Base-by-base conservation (phyloP, 805 yeast genomes). In the Brettanomyces anomalus region DNA sequence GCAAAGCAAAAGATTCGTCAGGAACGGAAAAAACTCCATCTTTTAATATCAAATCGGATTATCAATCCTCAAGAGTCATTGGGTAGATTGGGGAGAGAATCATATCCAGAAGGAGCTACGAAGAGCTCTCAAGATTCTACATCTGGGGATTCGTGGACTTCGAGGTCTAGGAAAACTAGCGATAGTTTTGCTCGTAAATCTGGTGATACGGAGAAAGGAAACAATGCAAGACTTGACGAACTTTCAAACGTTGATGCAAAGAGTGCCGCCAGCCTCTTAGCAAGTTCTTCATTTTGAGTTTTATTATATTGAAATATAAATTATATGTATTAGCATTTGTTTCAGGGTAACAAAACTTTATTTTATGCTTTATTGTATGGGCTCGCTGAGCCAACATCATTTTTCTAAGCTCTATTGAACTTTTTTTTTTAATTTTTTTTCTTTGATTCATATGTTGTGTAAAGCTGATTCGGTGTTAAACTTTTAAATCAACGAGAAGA, bases 221-320 rank as follows among this genome's bases (percentile, higher is more conserved):
- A 11, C 10, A 7, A 11, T 7, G 28, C 28, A 24, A 11, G 28
- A 24, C 28, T 24, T 24, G 53, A 47, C 2, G 53, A 49, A 19
- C 39, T 50, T 4, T 21, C 47, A 3, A 67, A 64, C 4, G 74
- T 87, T 4, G 90, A 86, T 61, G 94, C 96, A 0, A 77, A 76
- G 46, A 80, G 79, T 53, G 97, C 96, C 1, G 97, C 96, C 0
- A 68, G 77, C 31, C 53, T 90, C 34, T 67, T 89, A 21, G 95
- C 96, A 1, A 79, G 79, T 4, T 78, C 90, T 2, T 77, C 85
- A 4, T 85, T 85, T 52, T 79, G 59, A 43, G n/a, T 8, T 18
- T 24, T 24, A 7, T 7, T 24, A 24, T 24, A 24, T 24, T 11
- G 10, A 24, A 7, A 24, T 24, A 24, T 7, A 11, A 24, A 24